Evolutionary conservation across 2,329 filamentous ascomycete genomes (phyloP).

Genomic region (Monosporascus sp.): DNA sequence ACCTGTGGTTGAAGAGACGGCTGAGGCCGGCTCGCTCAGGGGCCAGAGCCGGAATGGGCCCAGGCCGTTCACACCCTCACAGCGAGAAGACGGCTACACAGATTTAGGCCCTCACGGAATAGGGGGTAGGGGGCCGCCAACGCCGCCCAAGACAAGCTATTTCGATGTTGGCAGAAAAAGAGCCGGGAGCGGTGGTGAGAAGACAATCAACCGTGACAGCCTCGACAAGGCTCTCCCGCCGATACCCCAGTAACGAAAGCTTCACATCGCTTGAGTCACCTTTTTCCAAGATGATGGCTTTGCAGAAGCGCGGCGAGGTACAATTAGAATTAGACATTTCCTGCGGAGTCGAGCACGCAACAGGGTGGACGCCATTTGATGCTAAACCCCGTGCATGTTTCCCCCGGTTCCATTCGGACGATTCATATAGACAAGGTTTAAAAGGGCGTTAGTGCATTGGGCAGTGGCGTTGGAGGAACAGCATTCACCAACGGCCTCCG

Average conservation of each 20-base stretch:
- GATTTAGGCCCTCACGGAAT: slow-evolving; percentile 26
- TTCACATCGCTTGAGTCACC: neutral
- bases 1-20: slow-evolving; percentile 87
- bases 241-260: slow-evolving; percentile 34
- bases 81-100: slow-evolving; percentile 29
- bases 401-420: neutral
- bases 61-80: slow-evolving; percentile 29
- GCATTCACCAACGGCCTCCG: neutral
- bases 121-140: slow-evolving; percentile 36
- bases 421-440: neutral
- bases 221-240: slow-evolving; percentile 57
- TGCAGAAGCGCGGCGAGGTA: too few species aligned
- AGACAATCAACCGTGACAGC: slow-evolving; percentile 47
- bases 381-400: neutral
- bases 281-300: neutral
- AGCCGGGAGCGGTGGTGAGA: slow-evolving; percentile 16
- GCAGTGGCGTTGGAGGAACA: neutral
- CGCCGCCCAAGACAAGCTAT: slow-evolving; percentile 39
- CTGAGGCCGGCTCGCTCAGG: slow-evolving; percentile 65
- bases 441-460: neutral
- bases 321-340: too few species aligned
- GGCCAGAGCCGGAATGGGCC: slow-evolving; percentile 44
- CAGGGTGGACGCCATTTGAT: neutral
- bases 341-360: too few species aligned
- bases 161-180: slow-evolving; percentile 25